Percentiles rank a stretch among this genome's conserved stretches.
Evolutionary conservation across 495 filamentous ascomycete species (phyloP).

Genomic region (Aspergillus ostianus): DNA sequence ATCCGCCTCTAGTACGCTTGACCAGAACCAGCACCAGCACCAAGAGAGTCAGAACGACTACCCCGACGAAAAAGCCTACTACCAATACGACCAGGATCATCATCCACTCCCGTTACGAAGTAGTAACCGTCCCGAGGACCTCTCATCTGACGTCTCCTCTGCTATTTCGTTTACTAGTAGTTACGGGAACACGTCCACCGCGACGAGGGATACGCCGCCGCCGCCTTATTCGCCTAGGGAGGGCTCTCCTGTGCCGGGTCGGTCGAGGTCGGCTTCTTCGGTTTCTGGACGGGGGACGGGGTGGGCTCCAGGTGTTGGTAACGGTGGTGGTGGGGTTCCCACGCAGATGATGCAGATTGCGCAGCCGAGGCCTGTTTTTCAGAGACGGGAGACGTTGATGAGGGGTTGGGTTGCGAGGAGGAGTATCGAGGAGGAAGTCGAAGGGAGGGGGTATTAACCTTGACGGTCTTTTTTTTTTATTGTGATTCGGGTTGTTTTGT

Average conservation of each 20-base stretch:
- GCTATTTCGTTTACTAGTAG: constrained; percentile 47
- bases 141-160: constrained; percentile 40
- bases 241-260: constrained; percentile 29
- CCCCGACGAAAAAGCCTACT: constrained; percentile 35
- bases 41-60: constrained; percentile 2
- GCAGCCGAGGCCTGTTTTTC: constrained; percentile 24
- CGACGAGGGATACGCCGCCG: constrained; percentile 46
- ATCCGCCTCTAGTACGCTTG: constrained; percentile 12
- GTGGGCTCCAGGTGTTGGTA: neutral
- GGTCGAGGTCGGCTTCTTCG: constrained; percentile 38
- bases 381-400: constrained; percentile 18
- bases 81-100: constrained; percentile 15
- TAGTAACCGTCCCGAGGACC: constrained; percentile 24
- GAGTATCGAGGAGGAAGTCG: constrained; percentile 25
- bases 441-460: constrained; percentile 28
- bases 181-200: constrained; percentile 49
- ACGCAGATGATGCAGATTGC: constrained; percentile 26
- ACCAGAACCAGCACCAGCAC: neutral
- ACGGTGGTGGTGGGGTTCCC: neutral
- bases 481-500: neutral
- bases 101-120: neutral
- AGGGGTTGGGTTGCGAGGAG: constrained; percentile 12
- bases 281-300: constrained; percentile 1
- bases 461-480: neutral
- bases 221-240: constrained; percentile 42